Base-by-base conservation (phyloP, 352 stramenopile genomes). In the Pythium brachiatum region DNA sequence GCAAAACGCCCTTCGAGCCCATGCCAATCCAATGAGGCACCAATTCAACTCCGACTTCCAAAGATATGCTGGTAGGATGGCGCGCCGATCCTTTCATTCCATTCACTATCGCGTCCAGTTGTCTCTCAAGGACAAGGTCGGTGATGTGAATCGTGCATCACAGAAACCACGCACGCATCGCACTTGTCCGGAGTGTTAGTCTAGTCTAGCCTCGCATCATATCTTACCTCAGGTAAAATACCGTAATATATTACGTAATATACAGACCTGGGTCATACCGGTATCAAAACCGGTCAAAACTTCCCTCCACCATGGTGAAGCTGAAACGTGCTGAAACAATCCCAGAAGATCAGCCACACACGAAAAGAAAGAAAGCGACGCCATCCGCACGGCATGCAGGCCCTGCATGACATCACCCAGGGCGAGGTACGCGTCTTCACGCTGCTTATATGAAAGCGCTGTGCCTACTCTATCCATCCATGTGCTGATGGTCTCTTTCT, bases 351-450 rank as follows among this genome's bases (percentile, higher is more conserved):
- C 38, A 44, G 38, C 38, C 6, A 44, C 38, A 36, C 27, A 25
- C 32, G 21, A 0, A 5, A 58, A 44, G 23, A 47, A 31, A 38
- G 18, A 39, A 58, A 39, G 27, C 39, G 55, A 62, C 53, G 38
- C 55, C 29, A 41, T 34, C 23, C 52, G n/a, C 18, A n/a, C 9
- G 48, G 50, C 43, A 69, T 89, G 79, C 79, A 89, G 69, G 76
- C 81, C 57, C 75, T 88, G 39, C 81, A 90, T 60, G 76, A 80
- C 43, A 83, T 88, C 67, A 86, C 78, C 48, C 78, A 90, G 77
- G 85, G 38, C 82, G 62, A 70, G 15, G 54, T 64, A 39, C 15
- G 60, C 15, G 5, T 38, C 7, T 15, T 9, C n/a, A 18, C 44
- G 5, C 2, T 23, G 3, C 25, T 31, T 26, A 36, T n/a, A 15